These are phyloP conservation scores for Chalciporus chontae DNA, from an alignment of 768 basidiomycete species.

Conservation along the genomic window DNA sequence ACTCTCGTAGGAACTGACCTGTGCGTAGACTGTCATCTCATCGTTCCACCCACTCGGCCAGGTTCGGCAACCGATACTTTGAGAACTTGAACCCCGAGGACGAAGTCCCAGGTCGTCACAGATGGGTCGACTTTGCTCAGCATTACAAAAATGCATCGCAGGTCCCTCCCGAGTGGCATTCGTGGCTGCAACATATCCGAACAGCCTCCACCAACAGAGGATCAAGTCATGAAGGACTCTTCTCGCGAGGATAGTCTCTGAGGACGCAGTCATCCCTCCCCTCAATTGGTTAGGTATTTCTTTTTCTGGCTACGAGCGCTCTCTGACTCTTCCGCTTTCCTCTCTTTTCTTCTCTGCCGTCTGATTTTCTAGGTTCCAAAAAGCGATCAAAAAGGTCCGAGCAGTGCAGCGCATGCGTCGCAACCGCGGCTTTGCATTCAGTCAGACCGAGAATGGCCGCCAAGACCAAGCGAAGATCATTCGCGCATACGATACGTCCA, in stretches of 20 bases:
- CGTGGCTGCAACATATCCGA: slow-evolving; percentile 93
- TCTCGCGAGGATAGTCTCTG: slow-evolving; percentile 42
- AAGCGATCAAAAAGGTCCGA: slow-evolving; percentile 99
- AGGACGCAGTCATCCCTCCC: background rate
- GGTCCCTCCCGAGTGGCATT: slow-evolving; percentile 95
- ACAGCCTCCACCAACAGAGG: slow-evolving; percentile 72
- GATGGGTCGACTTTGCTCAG: slow-evolving; percentile 95
- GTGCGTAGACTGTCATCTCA: slow-evolving; percentile 44
- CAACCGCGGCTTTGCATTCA: slow-evolving; percentile 97
- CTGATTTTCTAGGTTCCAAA: slow-evolving; percentile 72
- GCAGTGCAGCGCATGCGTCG: slow-evolving; percentile 96
- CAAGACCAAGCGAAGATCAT: slow-evolving; percentile 88
- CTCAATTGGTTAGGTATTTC: too few species aligned
- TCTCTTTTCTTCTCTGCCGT: background rate
- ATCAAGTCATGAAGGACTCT: slow-evolving; percentile 62
- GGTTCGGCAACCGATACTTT: slow-evolving; percentile 92
- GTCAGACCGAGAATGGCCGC: slow-evolving; percentile 87
- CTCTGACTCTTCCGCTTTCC: background rate
- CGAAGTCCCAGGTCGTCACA: slow-evolving; percentile 90
- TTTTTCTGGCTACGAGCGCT: slow-evolving; percentile 2
- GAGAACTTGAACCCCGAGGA: slow-evolving; percentile 87
- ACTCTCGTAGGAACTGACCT: slow-evolving; percentile 72
- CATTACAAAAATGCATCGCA: slow-evolving; percentile 91
- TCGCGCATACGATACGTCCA: slow-evolving; percentile 84
- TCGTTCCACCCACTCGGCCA: slow-evolving; percentile 27